A percentile compares a stretch with the other conserved stretches of the same genome.
Evolutionary conservation across 2,329 filamentous ascomycete genomes (phyloP).

Genomic region (Albophoma yamanashiensis): DNA sequence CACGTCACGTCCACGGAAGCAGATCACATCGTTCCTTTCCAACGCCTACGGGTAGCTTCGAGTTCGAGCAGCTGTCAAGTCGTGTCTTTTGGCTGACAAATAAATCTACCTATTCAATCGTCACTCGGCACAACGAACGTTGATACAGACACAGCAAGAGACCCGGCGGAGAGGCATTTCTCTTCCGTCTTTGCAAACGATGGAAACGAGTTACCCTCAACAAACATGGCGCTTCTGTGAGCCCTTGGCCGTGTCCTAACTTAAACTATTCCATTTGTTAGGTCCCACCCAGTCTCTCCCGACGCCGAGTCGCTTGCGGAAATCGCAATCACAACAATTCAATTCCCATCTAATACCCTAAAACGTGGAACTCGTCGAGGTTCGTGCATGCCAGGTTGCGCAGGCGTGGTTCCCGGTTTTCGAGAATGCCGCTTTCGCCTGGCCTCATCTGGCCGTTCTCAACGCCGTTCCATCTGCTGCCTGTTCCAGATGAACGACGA

Average conservation of each 20-base stretch:
- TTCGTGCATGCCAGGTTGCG: neutral
- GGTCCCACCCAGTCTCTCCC: neutral
- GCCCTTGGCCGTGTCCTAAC: no score
- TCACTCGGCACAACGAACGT: neutral
- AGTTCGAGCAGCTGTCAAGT: neutral
- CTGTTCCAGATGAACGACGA: neutral
- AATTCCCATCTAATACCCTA: neutral
- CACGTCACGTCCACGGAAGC: neutral
- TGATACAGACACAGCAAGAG: neutral
- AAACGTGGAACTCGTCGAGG: neutral
- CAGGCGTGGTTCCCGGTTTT: neutral
- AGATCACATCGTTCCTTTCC: no score
- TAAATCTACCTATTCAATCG: no score
- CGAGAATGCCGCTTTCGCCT: neutral
- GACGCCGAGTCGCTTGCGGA: neutral
- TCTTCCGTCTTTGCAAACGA: neutral
- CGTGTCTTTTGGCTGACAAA: neutral
- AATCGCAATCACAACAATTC: neutral
- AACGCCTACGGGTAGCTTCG: neutral
- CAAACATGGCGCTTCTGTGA: neutral
- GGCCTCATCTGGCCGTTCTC: neutral
- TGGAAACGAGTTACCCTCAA: neutral
- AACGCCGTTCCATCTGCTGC: neutral
- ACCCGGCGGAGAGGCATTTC: neutral
- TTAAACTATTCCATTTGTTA: neutral